Conservation (phyloP, 2,329 filamentous ascomycete species). For the Aspergillus puulaauensis region DNA sequence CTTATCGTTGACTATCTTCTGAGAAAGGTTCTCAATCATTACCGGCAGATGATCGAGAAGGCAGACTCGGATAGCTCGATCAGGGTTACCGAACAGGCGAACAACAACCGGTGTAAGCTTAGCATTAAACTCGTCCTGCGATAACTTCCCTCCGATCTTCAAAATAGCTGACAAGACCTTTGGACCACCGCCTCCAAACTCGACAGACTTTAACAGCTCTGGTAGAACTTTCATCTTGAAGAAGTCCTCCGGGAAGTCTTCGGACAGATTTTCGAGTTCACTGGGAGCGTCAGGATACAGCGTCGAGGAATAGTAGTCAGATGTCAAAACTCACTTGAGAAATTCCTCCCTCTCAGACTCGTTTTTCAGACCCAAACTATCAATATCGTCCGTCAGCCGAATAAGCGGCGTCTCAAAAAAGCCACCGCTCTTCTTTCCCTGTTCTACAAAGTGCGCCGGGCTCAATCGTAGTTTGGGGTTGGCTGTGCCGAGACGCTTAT, state of each 20-base stretch:
- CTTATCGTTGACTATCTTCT: constrained; percentile 90
- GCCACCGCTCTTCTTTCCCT: constrained; percentile 74
- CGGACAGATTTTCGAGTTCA: constrained; percentile 80
- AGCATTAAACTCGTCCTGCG: constrained; percentile 83
- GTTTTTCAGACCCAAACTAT: constrained; percentile 85
- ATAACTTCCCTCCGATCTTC: constrained; percentile 84
- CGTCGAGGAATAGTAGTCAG: not conserved
- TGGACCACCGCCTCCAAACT: constrained; percentile 92
- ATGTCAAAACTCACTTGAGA: constrained; percentile 58
- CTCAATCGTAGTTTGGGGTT: constrained; percentile 88
- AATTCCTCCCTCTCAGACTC: constrained; percentile 83
- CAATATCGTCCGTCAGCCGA: constrained; percentile 86
- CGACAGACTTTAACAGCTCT: constrained; percentile 96
- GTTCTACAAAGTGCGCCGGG: constrained; percentile 82
- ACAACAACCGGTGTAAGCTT: constrained; percentile 84
- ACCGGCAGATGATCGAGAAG: constrained; percentile 81
- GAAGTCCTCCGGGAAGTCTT: constrained; percentile 96
- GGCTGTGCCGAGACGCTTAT: constrained; percentile 82
- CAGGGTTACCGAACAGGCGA: constrained; percentile 83
- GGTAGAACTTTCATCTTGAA: constrained; percentile 97
- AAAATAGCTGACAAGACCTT: constrained; percentile 86
- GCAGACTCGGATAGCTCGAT: constrained; percentile 87
- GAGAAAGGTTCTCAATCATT: constrained; percentile 88
- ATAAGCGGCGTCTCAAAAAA: constrained; percentile 95
- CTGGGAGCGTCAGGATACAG: constrained; percentile 36